Percentiles rank a stretch among this genome's conserved stretches.
These are phyloP conservation scores for Phlyctochytrium planicorne DNA, from an alignment of 192 early-diverging fungal species.

Conservation along the genomic window DNA sequence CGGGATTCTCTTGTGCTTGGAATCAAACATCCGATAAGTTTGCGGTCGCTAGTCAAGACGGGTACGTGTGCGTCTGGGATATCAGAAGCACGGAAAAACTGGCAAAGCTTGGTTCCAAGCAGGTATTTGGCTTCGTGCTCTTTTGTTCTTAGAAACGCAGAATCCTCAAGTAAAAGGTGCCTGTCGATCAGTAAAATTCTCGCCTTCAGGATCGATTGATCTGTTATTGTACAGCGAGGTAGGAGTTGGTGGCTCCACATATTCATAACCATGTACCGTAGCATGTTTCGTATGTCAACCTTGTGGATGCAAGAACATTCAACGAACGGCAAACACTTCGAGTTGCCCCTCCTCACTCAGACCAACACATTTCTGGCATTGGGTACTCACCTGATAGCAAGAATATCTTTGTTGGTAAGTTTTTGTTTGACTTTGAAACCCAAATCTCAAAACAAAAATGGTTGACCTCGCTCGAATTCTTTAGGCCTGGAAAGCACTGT, in stretches of 20 bases:
- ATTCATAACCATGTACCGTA: constrained; percentile 1
- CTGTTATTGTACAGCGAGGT: constrained; percentile 77
- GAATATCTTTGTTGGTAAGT: constrained; percentile 83
- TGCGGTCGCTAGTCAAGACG: constrained; percentile 95
- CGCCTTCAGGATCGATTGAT: constrained; percentile 85
- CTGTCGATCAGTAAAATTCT: constrained; percentile 89
- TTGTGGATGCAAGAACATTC: constrained; percentile 90
- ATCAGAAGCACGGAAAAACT: constrained; percentile 75
- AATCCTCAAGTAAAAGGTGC: constrained; percentile 72
- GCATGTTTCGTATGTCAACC: constrained; percentile 83
- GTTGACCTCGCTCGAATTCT: constrained; percentile 1
- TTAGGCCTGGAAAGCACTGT: constrained; percentile 78
- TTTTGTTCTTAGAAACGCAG: constrained; percentile 27
- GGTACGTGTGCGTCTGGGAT: constrained; percentile 91
- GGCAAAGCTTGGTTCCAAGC: constrained; percentile 68
- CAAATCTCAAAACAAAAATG: background rate
- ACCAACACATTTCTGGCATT: constrained; percentile 86
- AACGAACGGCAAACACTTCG: constrained; percentile 77
- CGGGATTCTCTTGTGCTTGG: constrained; percentile 94
- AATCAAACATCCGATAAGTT: constrained; percentile 90
- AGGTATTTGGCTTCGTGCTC: constrained; percentile 46
- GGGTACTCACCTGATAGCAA: constrained; percentile 80
- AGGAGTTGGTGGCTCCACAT: background rate
- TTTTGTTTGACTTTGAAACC: background rate
- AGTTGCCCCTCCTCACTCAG: constrained; percentile 59